Evolutionary conservation across 306 rosid genomes (phyloP).

Genomic region (Citrullus amarus): DNA sequence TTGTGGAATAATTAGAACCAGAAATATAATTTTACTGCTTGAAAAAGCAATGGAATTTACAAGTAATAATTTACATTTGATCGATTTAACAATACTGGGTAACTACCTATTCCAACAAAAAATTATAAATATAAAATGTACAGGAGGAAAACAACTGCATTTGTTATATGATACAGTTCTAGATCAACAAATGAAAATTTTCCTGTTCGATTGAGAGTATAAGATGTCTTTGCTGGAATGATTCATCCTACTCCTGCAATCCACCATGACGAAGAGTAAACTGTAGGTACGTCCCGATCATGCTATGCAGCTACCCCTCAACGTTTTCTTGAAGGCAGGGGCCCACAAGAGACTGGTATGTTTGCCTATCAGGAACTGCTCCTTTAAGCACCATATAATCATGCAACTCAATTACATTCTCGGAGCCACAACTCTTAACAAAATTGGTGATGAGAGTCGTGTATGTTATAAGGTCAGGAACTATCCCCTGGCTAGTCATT

Average conservation of each 20-base stretch:
- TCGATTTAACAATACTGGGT: not conserved
- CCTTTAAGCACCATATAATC: slow-evolving; percentile 45
- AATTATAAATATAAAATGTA: not conserved
- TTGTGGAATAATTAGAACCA: not conserved
- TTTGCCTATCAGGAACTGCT: slow-evolving; percentile 28
- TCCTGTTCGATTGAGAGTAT: not conserved
- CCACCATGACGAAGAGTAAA: too few species aligned
- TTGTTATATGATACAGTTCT: not conserved
- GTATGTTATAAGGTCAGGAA: slow-evolving; percentile 41
- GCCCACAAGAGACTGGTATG: slow-evolving; percentile 22
- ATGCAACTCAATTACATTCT: slow-evolving; percentile 43
- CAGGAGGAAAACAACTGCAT: not conserved
- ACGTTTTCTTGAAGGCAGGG: slow-evolving; percentile 19
- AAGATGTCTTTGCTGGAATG: not conserved
- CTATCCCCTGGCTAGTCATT: slow-evolving; percentile 28
- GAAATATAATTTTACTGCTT: not conserved
- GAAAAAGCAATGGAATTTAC: not conserved
- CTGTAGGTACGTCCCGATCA: not conserved
- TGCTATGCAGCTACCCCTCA: not conserved
- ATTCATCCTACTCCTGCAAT: not conserved
- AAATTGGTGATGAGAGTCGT: slow-evolving; percentile 33
- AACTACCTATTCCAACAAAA: not conserved
- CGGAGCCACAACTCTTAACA: slow-evolving; percentile 14
- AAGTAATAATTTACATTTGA: not conserved
- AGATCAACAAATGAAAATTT: not conserved